A percentile compares a stretch with the other conserved stretches of the same genome.
Evolutionary conservation across 75 land plant genomes (phyloP).

Genomic region (Cryptomeria japonica): DNA sequence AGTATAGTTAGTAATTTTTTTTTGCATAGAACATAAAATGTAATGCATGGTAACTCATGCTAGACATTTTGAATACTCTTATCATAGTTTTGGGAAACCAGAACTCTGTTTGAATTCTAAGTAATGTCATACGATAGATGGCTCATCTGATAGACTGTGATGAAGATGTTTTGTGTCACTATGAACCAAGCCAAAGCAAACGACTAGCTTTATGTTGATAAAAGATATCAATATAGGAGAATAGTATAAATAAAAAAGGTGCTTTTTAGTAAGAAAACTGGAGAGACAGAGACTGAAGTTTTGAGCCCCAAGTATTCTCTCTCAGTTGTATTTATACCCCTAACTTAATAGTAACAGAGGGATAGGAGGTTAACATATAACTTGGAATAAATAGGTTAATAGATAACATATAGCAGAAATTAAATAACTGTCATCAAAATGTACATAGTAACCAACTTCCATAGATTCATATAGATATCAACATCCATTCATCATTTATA

Average conservation of each 20-base stretch:
- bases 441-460: too few relatives aligned
- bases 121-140: not conserved
- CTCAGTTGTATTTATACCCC: too few relatives aligned
- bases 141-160: not conserved
- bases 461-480: too few relatives aligned
- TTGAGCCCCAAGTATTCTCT: too few relatives aligned
- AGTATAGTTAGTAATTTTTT: not conserved
- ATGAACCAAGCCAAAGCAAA: not conserved
- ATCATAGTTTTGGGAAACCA: not conserved
- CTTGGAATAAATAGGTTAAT: too few relatives aligned
- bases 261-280: too few relatives aligned
- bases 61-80: not conserved
- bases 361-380: too few relatives aligned
- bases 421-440: too few relatives aligned
- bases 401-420: too few relatives aligned
- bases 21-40: not conserved
- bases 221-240: not conserved
- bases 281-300: too few relatives aligned
- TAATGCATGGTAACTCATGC: not conserved
- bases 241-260: not conserved
- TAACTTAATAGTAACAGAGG: too few relatives aligned
- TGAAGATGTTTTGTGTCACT: not conserved
- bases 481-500: too few relatives aligned
- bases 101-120: not conserved
- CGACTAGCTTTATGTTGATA: not conserved